Evolutionary conservation across 2,329 filamentous ascomycete species (phyloP).

Genomic region (Leptographium lundbergii): DNA sequence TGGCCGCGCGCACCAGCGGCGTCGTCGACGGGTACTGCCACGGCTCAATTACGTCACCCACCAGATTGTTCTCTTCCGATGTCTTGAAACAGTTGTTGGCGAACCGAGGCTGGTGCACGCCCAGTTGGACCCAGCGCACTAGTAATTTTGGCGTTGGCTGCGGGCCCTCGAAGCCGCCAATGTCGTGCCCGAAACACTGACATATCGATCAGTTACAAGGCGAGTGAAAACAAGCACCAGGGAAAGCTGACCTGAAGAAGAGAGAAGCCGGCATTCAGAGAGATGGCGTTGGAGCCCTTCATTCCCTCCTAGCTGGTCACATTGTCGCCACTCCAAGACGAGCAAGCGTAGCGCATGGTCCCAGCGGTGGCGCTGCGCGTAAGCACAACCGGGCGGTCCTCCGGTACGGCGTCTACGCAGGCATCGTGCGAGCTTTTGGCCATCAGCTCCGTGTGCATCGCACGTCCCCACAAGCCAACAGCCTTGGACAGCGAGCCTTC

Average conservation of each 20-base stretch:
- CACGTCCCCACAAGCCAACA: slow-evolving; percentile 57
- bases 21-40: slow-evolving; percentile 65
- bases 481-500: slow-evolving; percentile 24
- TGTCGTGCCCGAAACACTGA: slow-evolving; percentile 58
- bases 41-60: slow-evolving; percentile 64
- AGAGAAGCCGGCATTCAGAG: slow-evolving; percentile 54
- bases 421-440: slow-evolving; percentile 60
- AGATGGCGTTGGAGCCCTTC: slow-evolving; percentile 58
- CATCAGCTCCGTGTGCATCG: slow-evolving; percentile 58
- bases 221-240: too few relatives aligned
- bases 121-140: slow-evolving; percentile 61
- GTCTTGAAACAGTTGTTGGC: slow-evolving; percentile 75
- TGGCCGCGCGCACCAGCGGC: slow-evolving; percentile 47
- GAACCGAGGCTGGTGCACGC: slow-evolving; percentile 56
- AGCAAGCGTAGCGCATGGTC: slow-evolving; percentile 57
- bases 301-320: slow-evolving; percentile 62
- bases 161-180: slow-evolving; percentile 63
- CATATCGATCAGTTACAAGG: background rate
- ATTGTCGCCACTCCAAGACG: slow-evolving; percentile 65
- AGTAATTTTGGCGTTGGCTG: slow-evolving; percentile 59
- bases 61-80: slow-evolving; percentile 46
- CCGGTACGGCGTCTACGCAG: slow-evolving; percentile 42
- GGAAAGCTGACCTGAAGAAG: slow-evolving; percentile 39
- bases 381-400: slow-evolving; percentile 52
- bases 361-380: slow-evolving; percentile 60